These are phyloP conservation scores for Tulasnella sp. DNA, from an alignment of 768 basidiomycete species.

Conservation along the genomic window DNA sequence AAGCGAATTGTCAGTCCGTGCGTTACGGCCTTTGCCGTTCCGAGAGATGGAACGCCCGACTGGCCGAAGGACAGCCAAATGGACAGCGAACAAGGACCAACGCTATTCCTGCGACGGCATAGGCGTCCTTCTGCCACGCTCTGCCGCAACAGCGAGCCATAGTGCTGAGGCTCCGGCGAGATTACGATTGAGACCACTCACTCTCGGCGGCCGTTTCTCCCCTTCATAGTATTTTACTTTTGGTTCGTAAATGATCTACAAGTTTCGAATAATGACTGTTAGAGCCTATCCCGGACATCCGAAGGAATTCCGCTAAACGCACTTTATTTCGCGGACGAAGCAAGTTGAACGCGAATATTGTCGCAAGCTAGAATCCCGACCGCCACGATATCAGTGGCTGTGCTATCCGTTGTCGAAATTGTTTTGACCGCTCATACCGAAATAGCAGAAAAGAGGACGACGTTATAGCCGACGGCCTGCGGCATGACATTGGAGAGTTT, in stretches of 20 bases:
- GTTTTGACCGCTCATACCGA: conserved; percentile 33
- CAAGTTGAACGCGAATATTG: conserved; percentile 60
- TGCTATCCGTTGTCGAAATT: background rate
- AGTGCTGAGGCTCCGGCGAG: background rate
- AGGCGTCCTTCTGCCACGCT: background rate
- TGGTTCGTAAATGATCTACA: conserved; percentile 82
- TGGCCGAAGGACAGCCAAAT: background rate
- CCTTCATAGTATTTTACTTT: conserved; percentile 84
- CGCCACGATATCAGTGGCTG: conserved; percentile 12
- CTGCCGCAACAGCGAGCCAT: background rate
- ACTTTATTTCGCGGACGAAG: conserved; percentile 89
- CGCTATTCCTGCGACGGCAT: background rate
- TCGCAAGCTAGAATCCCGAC: conserved; percentile 34
- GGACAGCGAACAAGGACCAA: background rate
- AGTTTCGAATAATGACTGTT: background rate
- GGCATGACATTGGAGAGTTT: conserved; percentile 38
- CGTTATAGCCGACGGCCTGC: conserved; percentile 41
- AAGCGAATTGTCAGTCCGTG: conserved; percentile 37
- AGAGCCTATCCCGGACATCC: background rate
- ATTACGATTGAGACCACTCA: background rate
- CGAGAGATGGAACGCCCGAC: conserved; percentile 29
- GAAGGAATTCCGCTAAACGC: conserved; percentile 28
- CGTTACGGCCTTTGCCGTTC: background rate
- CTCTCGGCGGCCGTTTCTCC: conserved; percentile 58
- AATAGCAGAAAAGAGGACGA: conserved; percentile 40